Base-by-base conservation (phyloP, 176 grass and related monocot species). In the Oryza coarctata region DNA sequence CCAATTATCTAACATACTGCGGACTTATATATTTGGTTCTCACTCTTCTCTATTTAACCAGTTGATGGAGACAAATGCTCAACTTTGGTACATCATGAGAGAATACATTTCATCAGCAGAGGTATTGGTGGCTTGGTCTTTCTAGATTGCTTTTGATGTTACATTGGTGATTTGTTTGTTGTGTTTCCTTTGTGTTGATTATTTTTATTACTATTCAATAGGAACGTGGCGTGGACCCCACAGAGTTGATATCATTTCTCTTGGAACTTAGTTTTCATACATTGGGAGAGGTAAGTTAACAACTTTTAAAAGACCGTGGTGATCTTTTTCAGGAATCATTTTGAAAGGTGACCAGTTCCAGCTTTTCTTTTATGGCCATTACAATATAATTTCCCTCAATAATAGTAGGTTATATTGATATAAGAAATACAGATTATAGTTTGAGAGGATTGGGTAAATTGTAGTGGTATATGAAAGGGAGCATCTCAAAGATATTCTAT, bases 81-180 rank as follows among this genome's bases (percentile, higher is more conserved):
- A 97, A 65, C 90, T 97, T 77, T 97, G 94, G 94, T 94, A 97
- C 84, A 92, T 97, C 85, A 94, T 97, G 89, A 84, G 92, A 90
- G 94, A 97, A 92, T 98, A 94, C 60, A 98, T 98, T 70, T 98
- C 90, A 81, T 93, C 90, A 28, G 70, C 95, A 60, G 95, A 98
- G 95, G 95, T 98, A 91, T 57, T 49, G 36, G n/a, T 83, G 73
- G 11, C 32, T 70, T 86, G 68, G 76, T 66, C 34, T 63, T 72
- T 70, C 36, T 58, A 71, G 31, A n/a, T 86, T 33, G 15, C 57
- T 71, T 70, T 73, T 60, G 32, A 57, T 86, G 80, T 8, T 31
- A 38, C 3, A 62, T 30, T 68, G 27, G 31, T 68, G 27, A 49
- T 57, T 72, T 80, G 32, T 81, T 35, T 84, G 70, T 63, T 78